phyloP scores from a whole-genome alignment of 2,329 filamentous ascomycete species.

The Xylariaceae sp. region DNA sequence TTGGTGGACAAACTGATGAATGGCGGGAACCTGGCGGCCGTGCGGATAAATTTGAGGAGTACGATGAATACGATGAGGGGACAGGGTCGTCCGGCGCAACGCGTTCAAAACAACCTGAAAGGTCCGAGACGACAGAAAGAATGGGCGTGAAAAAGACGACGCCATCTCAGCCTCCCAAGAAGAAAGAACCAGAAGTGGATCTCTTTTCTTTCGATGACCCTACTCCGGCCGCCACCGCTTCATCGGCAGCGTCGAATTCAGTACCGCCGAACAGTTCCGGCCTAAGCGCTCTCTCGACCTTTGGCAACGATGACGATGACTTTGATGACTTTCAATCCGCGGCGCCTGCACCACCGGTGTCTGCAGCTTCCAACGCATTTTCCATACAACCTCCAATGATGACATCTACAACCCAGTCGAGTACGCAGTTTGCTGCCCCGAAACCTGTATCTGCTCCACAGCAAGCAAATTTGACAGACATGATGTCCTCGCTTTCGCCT shows the following conservation, averaged over 20 bases:
- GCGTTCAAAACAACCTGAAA: slow-evolving; percentile 50
- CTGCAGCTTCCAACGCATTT: slow-evolving; percentile 43
- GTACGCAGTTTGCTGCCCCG: slow-evolving; percentile 73
- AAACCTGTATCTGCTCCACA: slow-evolving; percentile 83
- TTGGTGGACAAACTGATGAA: slow-evolving; percentile 73
- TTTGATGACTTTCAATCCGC: slow-evolving; percentile 98
- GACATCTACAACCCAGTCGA: slow-evolving; percentile 52
- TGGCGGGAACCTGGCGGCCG: slow-evolving; percentile 65
- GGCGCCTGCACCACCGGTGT: slow-evolving; percentile 50
- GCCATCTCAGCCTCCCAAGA: slow-evolving; percentile 62
- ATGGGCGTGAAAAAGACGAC: slow-evolving; percentile 53
- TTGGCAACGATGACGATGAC: slow-evolving; percentile 73
- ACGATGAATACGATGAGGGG: slow-evolving; percentile 91
- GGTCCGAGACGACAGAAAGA: slow-evolving; percentile 35
- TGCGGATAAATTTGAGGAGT: slow-evolving; percentile 86
- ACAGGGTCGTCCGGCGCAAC: slow-evolving; percentile 50
- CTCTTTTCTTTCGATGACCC: slow-evolving; percentile 90
- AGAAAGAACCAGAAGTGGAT: slow-evolving; percentile 86
- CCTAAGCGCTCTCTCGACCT: slow-evolving; percentile 45
- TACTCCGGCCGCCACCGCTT: slow-evolving; percentile 43
- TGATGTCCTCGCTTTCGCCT: slow-evolving; percentile 82
- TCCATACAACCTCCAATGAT: slow-evolving; percentile 47
- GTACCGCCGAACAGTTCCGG: slow-evolving; percentile 46
- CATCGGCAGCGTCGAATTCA: slow-evolving; percentile 38
- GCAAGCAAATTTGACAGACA: slow-evolving; percentile 73